A percentile compares a stretch with the other conserved stretches of the same genome.
These are phyloP conservation scores for Abrus precatorius DNA, from an alignment of 306 rosid species.

Conservation along the genomic window DNA sequence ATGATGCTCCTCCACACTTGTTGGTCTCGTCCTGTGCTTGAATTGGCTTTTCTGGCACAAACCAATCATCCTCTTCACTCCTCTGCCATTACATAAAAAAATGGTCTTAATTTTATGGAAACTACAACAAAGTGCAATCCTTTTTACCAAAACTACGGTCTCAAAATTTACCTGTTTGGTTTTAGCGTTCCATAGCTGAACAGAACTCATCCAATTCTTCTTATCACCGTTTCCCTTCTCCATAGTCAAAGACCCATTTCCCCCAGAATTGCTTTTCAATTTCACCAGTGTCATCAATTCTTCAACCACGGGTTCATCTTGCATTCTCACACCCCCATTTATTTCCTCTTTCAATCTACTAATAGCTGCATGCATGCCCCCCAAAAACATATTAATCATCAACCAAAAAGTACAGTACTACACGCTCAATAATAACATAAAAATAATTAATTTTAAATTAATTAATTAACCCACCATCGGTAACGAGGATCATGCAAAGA, in stretches of 20 bases:
- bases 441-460: not conserved
- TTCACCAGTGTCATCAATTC: slow-evolving; percentile 51
- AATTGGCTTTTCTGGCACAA: slow-evolving; percentile 54
- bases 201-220: slow-evolving; percentile 65
- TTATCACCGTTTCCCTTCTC: slow-evolving; percentile 52
- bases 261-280: slow-evolving; percentile 51
- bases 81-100: slow-evolving; percentile 43
- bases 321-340: slow-evolving; percentile 42
- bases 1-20: slow-evolving; percentile 55
- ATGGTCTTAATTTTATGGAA: not conserved
- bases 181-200: slow-evolving; percentile 70
- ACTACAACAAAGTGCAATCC: not conserved
- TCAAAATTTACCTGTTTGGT: slow-evolving; percentile 43
- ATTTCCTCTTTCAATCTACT: slow-evolving; percentile 65
- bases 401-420: not conserved
- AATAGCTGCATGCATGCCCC: slow-evolving; percentile 56
- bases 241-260: slow-evolving; percentile 26
- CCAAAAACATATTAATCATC: slow-evolving; percentile 11
- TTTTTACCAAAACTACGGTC: not conserved
- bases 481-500: slow-evolving; percentile 68
- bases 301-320: slow-evolving; percentile 52
- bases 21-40: slow-evolving; percentile 39
- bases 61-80: slow-evolving; percentile 61
- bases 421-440: not conserved
- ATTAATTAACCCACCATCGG: slow-evolving; percentile 61